Percentiles rank a stretch among this genome's conserved stretches.
These are phyloP conservation scores for Fusarium sp. DNA, from an alignment of 2,329 filamentous ascomycete species.

Conservation along the genomic window DNA sequence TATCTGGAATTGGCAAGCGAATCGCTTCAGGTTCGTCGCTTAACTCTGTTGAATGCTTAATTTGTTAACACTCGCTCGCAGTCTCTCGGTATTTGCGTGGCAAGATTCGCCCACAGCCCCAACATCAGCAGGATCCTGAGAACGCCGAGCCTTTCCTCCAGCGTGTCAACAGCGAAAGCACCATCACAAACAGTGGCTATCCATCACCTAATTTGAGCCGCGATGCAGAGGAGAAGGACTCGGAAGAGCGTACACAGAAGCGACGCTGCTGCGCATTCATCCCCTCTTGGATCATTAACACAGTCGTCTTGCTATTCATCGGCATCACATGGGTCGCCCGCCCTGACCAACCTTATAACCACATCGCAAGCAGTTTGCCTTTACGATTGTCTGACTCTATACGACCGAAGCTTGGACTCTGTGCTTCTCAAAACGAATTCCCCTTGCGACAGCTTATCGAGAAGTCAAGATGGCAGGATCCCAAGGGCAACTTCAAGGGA, in stretches of 20 bases:
- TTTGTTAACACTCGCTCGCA: conserved; percentile 4
- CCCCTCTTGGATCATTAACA: conserved; percentile 19
- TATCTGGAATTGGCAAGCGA: conserved; percentile 24
- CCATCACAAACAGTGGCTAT: neutral
- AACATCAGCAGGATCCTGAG: conserved; percentile 28
- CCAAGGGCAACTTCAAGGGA: conserved; percentile 44
- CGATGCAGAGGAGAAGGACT: conserved; percentile 15
- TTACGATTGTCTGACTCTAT: conserved; percentile 40
- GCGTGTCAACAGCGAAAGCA: conserved; percentile 5
- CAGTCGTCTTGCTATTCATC: conserved; percentile 30
- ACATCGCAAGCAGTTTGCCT: conserved; percentile 45
- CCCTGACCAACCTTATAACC: conserved; percentile 42
- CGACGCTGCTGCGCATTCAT: conserved; percentile 15
- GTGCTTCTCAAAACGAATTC: conserved; percentile 38
- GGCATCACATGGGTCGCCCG: conserved; percentile 35
- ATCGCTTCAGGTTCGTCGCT: conserved; percentile 37
- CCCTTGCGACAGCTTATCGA: conserved; percentile 42
- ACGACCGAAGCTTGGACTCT: conserved; percentile 30
- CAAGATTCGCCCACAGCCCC: conserved; percentile 22
- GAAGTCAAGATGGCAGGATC: conserved; percentile 36
- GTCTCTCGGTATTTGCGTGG: conserved; percentile 22
- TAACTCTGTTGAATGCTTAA: neutral
- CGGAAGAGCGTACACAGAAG: neutral
- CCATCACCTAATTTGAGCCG: conserved; percentile 2
- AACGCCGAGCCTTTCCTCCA: conserved; percentile 28